phyloP scores from a whole-genome alignment of 228 moss, liverwort and hornwort genomes.

The Sphagnum fallax region DNA sequence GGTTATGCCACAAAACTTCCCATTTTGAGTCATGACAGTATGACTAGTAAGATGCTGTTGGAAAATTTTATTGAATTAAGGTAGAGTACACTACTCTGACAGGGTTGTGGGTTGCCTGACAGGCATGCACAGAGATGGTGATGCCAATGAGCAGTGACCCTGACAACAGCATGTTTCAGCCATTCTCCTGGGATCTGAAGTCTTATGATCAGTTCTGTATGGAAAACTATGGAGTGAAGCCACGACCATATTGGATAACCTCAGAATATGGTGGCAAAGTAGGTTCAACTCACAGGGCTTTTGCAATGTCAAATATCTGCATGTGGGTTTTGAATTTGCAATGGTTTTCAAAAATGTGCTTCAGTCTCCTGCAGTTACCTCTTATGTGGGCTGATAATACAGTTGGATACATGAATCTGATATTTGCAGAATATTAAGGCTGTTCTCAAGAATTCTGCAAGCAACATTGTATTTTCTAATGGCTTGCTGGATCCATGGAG shows the following conservation, averaged over 20 bases:
- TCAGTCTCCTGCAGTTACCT: background rate
- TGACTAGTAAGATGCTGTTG: background rate
- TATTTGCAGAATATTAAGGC: conserved; percentile 46
- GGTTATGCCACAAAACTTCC: conserved; percentile 12
- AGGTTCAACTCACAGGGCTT: background rate
- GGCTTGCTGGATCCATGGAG: conserved; percentile 98
- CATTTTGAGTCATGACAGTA: background rate
- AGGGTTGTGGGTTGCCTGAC: conserved; percentile 2
- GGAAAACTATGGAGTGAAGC: conserved; percentile 41
- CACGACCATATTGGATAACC: conserved; percentile 76
- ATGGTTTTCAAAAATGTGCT: background rate
- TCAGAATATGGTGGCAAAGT: conserved; percentile 84
- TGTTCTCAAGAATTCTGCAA: conserved; percentile 76
- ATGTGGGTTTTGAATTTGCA: background rate
- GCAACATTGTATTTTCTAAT: conserved; percentile 93
- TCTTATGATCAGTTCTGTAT: conserved; percentile 40
- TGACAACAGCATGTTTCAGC: conserved; percentile 59
- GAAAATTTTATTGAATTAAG: background rate
- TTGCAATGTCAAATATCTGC: too few relatives aligned
- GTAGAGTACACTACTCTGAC: background rate
- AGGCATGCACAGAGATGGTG: conserved; percentile 96
- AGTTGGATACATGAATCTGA: background rate
- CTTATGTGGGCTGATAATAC: background rate
- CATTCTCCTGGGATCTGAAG: conserved; percentile 58
- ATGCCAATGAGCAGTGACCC: conserved; percentile 80